phyloP scores from a whole-genome alignment of 2,329 filamentous ascomycete species.

The Alternaria hordeiaustralica region DNA sequence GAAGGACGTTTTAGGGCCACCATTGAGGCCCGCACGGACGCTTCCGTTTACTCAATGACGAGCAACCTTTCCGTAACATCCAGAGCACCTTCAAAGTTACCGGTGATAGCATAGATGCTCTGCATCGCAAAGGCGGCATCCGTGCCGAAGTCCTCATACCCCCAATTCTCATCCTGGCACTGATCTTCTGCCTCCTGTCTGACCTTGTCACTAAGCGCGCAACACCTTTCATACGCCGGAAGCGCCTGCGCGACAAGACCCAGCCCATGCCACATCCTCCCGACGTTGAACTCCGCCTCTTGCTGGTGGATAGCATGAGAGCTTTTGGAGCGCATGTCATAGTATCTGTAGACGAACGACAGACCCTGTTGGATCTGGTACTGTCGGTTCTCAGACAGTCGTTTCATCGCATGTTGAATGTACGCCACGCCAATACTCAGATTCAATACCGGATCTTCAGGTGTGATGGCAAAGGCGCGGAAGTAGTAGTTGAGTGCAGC shows the following conservation, averaged over 20 bases:
- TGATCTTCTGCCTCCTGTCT: conserved; percentile 19
- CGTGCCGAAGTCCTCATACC: conserved; percentile 64
- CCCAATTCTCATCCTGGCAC: conserved; percentile 44
- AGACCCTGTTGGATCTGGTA: conserved; percentile 86
- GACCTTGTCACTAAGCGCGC: conserved; percentile 58
- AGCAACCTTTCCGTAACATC: conserved; percentile 65
- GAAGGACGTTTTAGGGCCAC: background rate
- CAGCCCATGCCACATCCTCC: conserved; percentile 75
- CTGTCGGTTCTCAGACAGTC: conserved; percentile 88
- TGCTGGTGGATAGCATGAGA: conserved; percentile 60
- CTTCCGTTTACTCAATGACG: conserved; percentile 47
- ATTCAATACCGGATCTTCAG: conserved; percentile 77
- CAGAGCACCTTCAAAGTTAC: conserved; percentile 67
- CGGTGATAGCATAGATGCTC: conserved; percentile 68
- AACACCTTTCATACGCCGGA: conserved; percentile 70
- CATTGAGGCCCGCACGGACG: background rate
- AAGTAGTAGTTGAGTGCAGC: conserved; percentile 90
- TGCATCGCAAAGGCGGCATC: conserved; percentile 80
- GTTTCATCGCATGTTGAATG: conserved; percentile 86
- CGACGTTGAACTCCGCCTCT: conserved; percentile 84
- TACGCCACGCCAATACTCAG: conserved; percentile 78
- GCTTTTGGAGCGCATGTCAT: conserved; percentile 61
- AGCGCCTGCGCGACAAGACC: conserved; percentile 76
- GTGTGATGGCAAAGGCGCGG: conserved; percentile 69
- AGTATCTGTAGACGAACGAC: conserved; percentile 78